A percentile compares a stretch with the other conserved stretches of the same genome.
Evolutionary conservation across 2,329 filamentous ascomycete genomes (phyloP).

Genomic region (Xylaria sp.): DNA sequence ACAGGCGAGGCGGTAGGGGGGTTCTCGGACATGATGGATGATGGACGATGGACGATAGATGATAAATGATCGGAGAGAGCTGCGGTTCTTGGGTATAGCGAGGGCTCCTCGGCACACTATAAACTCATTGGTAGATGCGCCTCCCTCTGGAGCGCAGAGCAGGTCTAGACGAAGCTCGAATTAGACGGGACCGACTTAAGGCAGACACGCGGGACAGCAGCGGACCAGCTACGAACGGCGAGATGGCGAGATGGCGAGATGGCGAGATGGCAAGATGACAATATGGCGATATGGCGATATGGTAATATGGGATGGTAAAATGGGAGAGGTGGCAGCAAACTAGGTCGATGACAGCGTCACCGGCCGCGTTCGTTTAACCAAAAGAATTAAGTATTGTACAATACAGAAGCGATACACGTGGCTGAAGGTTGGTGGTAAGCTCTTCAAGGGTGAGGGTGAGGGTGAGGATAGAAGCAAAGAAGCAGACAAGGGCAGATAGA

Average conservation of each 20-base stretch:
- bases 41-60: constrained; percentile 41
- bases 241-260: no score
- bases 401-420: constrained; percentile 1
- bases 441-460: not conserved
- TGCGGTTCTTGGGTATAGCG: not conserved
- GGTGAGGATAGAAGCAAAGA: not conserved
- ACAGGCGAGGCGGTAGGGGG: constrained; percentile 41
- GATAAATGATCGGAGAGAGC: constrained; percentile 11
- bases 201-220: not conserved
- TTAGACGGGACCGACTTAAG: not conserved
- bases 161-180: not conserved
- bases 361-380: not conserved
- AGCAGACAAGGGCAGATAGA: not conserved
- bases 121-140: constrained; percentile 31
- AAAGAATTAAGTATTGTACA: not conserved
- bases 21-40: constrained; percentile 45
- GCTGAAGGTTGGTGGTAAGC: not conserved
- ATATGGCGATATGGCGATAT: no score
- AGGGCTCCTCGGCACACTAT: constrained; percentile 24
- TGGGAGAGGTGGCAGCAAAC: not conserved
- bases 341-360: not conserved
- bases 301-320: not conserved
- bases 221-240: not conserved
- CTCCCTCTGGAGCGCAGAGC: not conserved
- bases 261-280: no score